Base-by-base conservation (phyloP, 345 rosid species). In the Laguncularia racemosa region DNA sequence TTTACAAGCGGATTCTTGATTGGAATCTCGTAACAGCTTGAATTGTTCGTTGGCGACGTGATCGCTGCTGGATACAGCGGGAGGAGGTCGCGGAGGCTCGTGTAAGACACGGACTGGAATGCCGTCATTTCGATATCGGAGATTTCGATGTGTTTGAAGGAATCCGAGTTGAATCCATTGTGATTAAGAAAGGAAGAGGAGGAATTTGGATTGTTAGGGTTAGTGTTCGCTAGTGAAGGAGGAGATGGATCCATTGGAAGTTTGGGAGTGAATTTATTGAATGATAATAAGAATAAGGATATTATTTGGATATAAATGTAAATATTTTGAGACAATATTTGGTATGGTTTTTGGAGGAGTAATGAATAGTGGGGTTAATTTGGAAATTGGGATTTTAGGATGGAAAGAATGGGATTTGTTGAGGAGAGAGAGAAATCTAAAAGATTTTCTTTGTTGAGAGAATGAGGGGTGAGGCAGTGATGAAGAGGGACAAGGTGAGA, bases 1-100 rank as follows among this genome's bases (percentile, higher is more conserved):
- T 81, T 84, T 19, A 84, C 84, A 6, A 81, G 76, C 14, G 78
- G 83, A 33, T 81, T 81, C 71, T 64, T 75, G 58, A 84, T 77
- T 50, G 91, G 78, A 17, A 84, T 71, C 71, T 84, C 84, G 52
- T 68, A 1, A 75, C 77, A 78, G 75, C 82, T 76, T 20, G 83
- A 69, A 62, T 76, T 72, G 53, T 55, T 54, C 19, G 74, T 50
- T 19, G 84, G 74, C 13, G 82, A 73, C 13, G 57, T 15, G 52
- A 53, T 60, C 14, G 71, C 20, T 26, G 72, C 48, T 20, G 58
- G 52, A 1, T 78, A 54, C 20, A 57, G 0, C 13, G 82, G 82
- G 48, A 81, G 48, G 50, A 84, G 16, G 62, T 81, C 86, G 55
- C 71, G 75, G 56, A 84, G 66, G 58, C 87, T 81, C 16, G 84